Base-by-base conservation (phyloP, 768 basidiomycete genomes). In the Pisolithus sp. region DNA sequence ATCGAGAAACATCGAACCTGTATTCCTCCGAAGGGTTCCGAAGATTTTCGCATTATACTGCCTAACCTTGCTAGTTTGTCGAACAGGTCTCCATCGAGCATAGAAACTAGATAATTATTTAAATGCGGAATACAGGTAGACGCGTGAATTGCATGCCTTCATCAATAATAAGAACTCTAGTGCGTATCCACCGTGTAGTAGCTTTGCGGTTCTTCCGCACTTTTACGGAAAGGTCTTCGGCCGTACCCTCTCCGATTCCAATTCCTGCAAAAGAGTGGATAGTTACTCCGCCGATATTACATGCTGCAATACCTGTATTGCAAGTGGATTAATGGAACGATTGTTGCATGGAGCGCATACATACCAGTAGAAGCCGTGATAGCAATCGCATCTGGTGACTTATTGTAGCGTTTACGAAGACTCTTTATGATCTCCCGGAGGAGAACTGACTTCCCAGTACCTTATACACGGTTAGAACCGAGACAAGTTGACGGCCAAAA, bases 231-330 rank as follows among this genome's bases (percentile, higher is more conserved):
- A 97, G 76, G 0, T 79, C 70, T 0, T 85, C 77, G 0, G 79
- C 78, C 9, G 65, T 66, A 37, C 89, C 92, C 3, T 77, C 68
- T 2, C 90, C 95, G 1, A 96, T 69, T 0, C 95, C 95, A 53
- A 95, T 88, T 0, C 95, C 94, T n/a, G 88, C 83, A 63, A 96
- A 99, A 0, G 91, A 94, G 65, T 99, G 95, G 34, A 98, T 79
- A 0, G 95, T 98, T 21, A 89, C 81, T 38, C 96, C 95, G 9
- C 95, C 95, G 46, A 99, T 93, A 59, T 99, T 97, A 67, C 93
- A 96, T 5, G 95, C 95, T 7, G 95, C 95, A 59, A 98, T 96
- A 41, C 88, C 88, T 86, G 52, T 28, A 51, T 15, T 28, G 23
- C 41, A 34, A 26, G 39, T 42, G 54, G 34, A 28, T 31, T 21